Base-by-base conservation (phyloP, 371 early-diverging fungal genomes). In the Actinomucor elegans region DNA sequence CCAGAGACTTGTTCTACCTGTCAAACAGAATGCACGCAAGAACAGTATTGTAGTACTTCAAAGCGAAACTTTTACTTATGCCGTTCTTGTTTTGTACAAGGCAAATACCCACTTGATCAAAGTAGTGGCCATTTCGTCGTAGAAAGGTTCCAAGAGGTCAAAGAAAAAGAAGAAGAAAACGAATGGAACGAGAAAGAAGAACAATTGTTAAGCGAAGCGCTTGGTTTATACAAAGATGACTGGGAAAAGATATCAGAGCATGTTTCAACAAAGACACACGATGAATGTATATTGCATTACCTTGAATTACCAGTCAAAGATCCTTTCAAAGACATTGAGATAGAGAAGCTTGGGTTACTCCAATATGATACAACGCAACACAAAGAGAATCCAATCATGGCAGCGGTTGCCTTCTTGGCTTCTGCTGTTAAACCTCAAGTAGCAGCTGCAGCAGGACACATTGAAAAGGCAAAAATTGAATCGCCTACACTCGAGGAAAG, bases 321-420 rank as follows among this genome's bases (percentile, higher is more conserved):
- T 46, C 89, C 91, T 1, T 87, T 86, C 64, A 57, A 91, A n/a
- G 60, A 75, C 42, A 15, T 44, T 46, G 45, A 79, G 54, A 54
- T 77, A 1, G 53, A 68, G 10, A 71, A 83, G 40, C 38, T 73
- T 4, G 74, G 71, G 3, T 43, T 77, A 21, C 50, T 73, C 21
- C 73, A 67, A 29, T 91, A 79, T 62, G 77, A 88, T 65, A 31
- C 79, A 81, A 24, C 18, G 67, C 88, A 70, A 78, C 74, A 37
- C 73, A 87, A 86, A 0, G 93, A 94, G 31, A 98, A 99, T 66
- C 99, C 99, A 0, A 90, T 97, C 17, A 88, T 97, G 91, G 84
- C 93, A 6, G 87, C 96, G 0, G 92, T 98, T 1, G 94, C 98
- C 0, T 98, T 98, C 61, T 72, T 99, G 61, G 94, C 96, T 2